phyloP scores from a whole-genome alignment of 1,284 basidiomycete species.

The Boletellus deceptivus region DNA sequence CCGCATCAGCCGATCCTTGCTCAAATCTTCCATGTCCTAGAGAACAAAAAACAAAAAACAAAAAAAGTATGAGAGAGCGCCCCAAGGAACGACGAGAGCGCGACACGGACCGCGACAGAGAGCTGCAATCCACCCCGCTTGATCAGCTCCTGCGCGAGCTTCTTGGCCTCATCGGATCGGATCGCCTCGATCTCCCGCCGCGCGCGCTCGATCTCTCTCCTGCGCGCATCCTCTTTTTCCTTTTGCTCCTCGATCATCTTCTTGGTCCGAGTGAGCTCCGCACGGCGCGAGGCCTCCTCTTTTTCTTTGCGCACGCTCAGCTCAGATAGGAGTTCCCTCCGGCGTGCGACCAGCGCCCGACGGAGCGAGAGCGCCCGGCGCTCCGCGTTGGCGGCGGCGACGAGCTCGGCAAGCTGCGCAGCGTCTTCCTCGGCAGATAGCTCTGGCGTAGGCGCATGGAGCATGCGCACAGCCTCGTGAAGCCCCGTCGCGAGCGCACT shows the following conservation, averaged over 20 bases:
- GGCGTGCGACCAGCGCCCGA: conserved; percentile 80
- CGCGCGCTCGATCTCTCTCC: conserved; percentile 77
- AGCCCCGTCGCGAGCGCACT: conserved; percentile 73
- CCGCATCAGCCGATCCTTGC: conserved; percentile 86
- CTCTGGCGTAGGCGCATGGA: conserved; percentile 42
- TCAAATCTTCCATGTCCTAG: conserved; percentile 76
- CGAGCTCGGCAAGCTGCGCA: conserved; percentile 55
- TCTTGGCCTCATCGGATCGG: conserved; percentile 82
- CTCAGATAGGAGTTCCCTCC: conserved; percentile 88
- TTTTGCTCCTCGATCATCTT: conserved; percentile 73
- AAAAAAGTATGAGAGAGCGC: neutral
- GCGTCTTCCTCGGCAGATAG: conserved; percentile 50
- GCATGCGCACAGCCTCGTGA: conserved; percentile 61
- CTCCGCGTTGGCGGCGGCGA: conserved; percentile 64
- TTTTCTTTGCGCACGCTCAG: conserved; percentile 85
- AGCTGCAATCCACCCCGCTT: conserved; percentile 86
- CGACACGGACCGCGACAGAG: conserved; percentile 66
- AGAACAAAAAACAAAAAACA: neutral
- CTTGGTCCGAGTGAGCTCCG: conserved; percentile 68
- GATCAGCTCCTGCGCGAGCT: conserved; percentile 85
- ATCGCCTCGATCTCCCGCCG: conserved; percentile 83
- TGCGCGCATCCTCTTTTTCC: conserved; percentile 67
- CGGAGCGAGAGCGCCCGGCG: conserved; percentile 76
- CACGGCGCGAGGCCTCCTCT: conserved; percentile 82
- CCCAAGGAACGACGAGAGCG: neutral